phyloP scores from a whole-genome alignment of 116 monocot genomes.

The Cymodocea nodosa region DNA sequence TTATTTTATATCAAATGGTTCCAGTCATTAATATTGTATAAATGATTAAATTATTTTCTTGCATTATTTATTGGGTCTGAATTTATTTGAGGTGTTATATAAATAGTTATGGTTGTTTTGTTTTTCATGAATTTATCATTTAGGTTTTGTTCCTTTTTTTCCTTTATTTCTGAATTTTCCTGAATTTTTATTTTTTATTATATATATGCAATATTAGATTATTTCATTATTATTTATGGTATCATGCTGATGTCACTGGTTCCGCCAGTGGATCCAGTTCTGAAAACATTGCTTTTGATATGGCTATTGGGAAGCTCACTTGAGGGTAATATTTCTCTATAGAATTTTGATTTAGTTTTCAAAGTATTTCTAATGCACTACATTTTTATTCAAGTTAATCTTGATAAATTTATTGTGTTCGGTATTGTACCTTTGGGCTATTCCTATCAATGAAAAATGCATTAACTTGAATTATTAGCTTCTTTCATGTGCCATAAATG shows the following conservation, averaged over 20 bases:
- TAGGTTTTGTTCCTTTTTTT: too few species aligned
- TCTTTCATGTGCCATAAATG: conserved; percentile 96
- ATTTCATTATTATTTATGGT: too few species aligned
- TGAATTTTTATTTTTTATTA: neutral
- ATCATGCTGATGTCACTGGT: neutral
- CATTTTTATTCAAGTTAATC: neutral
- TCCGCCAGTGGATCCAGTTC: neutral
- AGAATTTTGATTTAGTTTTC: conserved; percentile 41
- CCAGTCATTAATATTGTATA: too few species aligned
- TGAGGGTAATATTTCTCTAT: conserved; percentile 85
- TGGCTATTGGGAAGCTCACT: neutral
- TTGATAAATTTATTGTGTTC: neutral
- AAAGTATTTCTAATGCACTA: neutral
- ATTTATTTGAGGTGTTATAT: too few species aligned
- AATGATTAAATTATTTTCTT: too few species aligned
- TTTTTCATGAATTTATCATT: too few species aligned
- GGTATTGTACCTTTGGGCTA: neutral
- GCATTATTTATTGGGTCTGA: too few species aligned
- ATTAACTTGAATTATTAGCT: conserved; percentile 31
- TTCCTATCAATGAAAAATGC: conserved; percentile 1
- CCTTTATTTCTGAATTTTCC: neutral
- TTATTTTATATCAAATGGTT: too few species aligned
- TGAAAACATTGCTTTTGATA: neutral
- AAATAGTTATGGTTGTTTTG: too few species aligned
- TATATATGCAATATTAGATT: neutral